Evolutionary conservation across 352 stramenopile species (phyloP), one percentile per base, ranked within the genome.

Genomic region (Globisporangium recalcitrans): DNA sequence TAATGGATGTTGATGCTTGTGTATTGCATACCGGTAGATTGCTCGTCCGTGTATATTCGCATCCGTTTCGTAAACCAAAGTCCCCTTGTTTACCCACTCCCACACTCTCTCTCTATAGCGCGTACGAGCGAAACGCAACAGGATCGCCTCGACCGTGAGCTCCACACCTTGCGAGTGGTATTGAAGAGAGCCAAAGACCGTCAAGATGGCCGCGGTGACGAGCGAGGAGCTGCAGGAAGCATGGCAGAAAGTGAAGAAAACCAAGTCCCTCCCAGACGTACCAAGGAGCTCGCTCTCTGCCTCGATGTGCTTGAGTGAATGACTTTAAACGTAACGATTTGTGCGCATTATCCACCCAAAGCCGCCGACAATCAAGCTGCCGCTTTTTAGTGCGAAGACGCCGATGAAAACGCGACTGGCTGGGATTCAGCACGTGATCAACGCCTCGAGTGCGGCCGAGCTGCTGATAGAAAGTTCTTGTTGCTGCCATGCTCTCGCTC

Each of bases 351-450:
- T 54, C 9, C 26, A 44, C 31, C 51, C 49, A 10, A 42, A 92
- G 79, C 76, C 78, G 5, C 77, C 80, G 10, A 72, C 77, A 22
- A 79, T 76, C 3, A 91, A 89, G 60, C 34, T 88, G n/a, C 85
- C 80, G 3, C 56, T 71, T 16, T 80, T 87, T 44, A 78, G 71
- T 2, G 60, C 70, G 2, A 89, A 88, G 32, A 76, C 72, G 48
- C 47, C 78, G 9, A 90, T 91, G 47, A 88, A 86, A 54, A 80
- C 60, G 10, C 82, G 70, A 7, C 58, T 93, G 2, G 27, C 73
- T 9, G 65, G 70, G 44, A 85, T 92, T 24, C 83, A 95, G 69
- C 65, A 75, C 55, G 74, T 87, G 49, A 80, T 95, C 47, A 85
- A 66, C 52, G 74, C 78, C 72, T 94, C 42, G 83, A 94, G 78